These are phyloP conservation scores for Suhomyces prunicola DNA, from an alignment of 805 yeast species.

Conservation along the genomic window DNA sequence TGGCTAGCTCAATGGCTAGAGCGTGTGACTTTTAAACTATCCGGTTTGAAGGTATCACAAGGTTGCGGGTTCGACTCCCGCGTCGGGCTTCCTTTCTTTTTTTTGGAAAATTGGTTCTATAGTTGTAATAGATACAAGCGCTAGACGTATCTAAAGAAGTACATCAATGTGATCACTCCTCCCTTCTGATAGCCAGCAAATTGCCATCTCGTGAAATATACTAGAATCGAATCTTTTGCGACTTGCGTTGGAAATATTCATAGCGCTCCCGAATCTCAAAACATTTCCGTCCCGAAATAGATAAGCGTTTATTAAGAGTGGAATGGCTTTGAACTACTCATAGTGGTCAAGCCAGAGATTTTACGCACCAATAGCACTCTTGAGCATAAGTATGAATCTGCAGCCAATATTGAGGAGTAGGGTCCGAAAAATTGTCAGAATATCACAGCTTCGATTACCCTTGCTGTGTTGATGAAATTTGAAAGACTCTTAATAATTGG, in stretches of 20 bases:
- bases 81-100: neutral
- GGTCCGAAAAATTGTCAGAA: neutral
- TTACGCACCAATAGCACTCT: neutral
- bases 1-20: conserved; percentile 5
- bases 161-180: neutral
- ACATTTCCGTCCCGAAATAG: no score
- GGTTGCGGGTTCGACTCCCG: conserved; percentile 5
- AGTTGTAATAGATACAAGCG: no score
- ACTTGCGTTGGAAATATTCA: neutral
- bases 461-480: no score
- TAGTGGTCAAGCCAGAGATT: no score
- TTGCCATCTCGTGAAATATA: no score
- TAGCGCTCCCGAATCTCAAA: neutral
- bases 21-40: conserved; percentile 1
- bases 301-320: neutral
- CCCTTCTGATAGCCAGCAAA: neutral
- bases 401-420: neutral
- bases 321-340: neutral
- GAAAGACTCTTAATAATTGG: no score
- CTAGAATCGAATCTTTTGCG: neutral
- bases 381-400: neutral
- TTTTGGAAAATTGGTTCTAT: no score
- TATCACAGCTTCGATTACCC: no score
- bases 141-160: neutral
- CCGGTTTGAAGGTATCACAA: neutral